Percentiles rank a stretch among this genome's conserved stretches.
Conservation (phyloP, 257 asterid species). For the Henckelia pumila region DNA sequence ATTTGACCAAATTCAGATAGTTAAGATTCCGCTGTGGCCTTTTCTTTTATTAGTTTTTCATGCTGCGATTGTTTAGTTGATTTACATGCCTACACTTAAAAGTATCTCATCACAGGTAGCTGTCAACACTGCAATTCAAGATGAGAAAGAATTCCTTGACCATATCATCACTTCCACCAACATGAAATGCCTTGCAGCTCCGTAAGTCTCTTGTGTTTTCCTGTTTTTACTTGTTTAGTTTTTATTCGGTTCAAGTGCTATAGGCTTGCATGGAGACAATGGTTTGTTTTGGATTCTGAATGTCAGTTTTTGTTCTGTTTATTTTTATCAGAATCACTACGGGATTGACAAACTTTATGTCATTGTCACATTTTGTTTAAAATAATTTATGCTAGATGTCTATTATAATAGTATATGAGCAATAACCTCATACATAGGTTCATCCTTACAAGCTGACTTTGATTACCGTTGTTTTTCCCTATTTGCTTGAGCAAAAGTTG, state of each 20-base stretch:
- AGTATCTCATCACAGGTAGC: slow-evolving; percentile 67
- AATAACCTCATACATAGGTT: not conserved
- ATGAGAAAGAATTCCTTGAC: slow-evolving; percentile 87
- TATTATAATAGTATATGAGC: not conserved
- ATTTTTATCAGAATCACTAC: not conserved
- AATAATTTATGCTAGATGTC: not conserved
- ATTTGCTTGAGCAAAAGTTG: not conserved
- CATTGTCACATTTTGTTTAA: too few relatives aligned
- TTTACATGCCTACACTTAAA: not conserved
- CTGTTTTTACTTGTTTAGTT: not conserved
- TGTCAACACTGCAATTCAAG: slow-evolving; percentile 80
- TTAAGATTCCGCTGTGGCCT: not conserved
- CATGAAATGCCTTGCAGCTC: slow-evolving; percentile 91
- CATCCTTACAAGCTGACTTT: not conserved
- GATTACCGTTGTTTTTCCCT: not conserved
- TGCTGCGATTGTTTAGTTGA: not conserved
- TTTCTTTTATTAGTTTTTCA: not conserved
- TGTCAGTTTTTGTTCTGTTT: too few relatives aligned
- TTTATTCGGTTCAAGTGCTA: not conserved
- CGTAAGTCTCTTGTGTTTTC: slow-evolving; percentile 45
- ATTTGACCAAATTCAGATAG: not conserved
- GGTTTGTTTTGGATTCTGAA: not conserved
- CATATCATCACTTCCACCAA: slow-evolving; percentile 92
- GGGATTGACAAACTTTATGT: not conserved
- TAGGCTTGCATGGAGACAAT: not conserved